Evolutionary conservation across 202 grass and related monocot genomes (phyloP), one percentile per base, ranked within the genome.

Genomic region (Schoenoplectus triqueter): DNA sequence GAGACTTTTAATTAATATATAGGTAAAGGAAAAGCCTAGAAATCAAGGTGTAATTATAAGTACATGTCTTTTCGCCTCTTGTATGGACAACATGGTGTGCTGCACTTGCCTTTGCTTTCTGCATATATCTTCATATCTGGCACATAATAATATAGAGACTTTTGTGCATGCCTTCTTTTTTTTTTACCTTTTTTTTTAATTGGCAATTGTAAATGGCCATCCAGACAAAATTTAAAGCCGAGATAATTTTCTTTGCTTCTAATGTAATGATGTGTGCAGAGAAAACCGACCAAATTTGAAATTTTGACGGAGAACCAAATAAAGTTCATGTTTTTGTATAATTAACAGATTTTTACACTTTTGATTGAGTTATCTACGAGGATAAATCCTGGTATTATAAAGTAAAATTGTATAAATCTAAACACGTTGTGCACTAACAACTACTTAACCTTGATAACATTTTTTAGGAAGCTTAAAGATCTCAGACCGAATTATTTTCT

Each of bases 61-160:
- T 79, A 61, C 7, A 61, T 57, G 73, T 19, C 2, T 69, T 59
- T 18, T 57, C 5, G 74, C 74, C 74, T 60, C 19, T 78, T 41
- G 21, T 78, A 60, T 56, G 21, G 55, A 60, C 54, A 79, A 3
- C 75, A 79, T 79, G 45, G 54, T 61, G 55, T 61, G 55, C 31
- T 79, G 55, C 75, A 79, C 75, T 79, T 79, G 75, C 75, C 75
- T 79, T 10, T 31, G 61, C 75, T 79, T 79, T 79, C 55, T 79
- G 61, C 75, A 79, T 44, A 79, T 55, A 79, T 79, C 55, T 78
- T 78, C 75, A 79, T 77, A 57, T n/a, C 74, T 42, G 39, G 6
- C 55, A 61, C 75, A 41, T 59, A n/a, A 59, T n/a, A 31, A 31
- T 31, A 31, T 31, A 59, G 56, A 59, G 56, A 59, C 56, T n/a